A percentile compares a stretch with the other conserved stretches of the same genome.
Conservation (phyloP, 352 stramenopile species). For the Poterioochromonas sp. region DNA sequence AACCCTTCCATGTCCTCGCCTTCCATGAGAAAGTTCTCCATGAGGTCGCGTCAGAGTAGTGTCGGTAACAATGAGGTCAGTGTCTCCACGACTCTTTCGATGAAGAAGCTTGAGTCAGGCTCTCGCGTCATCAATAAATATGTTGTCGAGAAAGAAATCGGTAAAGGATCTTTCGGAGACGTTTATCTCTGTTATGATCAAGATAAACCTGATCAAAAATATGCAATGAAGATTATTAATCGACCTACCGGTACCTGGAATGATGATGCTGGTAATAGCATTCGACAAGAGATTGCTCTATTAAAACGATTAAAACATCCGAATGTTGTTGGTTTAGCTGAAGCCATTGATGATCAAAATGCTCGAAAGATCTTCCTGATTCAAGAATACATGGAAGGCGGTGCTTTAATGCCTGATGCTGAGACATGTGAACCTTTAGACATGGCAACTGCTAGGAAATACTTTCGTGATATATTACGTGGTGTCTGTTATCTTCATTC, state of each 20-base stretch:
- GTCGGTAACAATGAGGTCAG: neutral
- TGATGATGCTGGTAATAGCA: neutral
- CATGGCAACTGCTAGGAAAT: neutral
- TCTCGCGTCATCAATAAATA: conserved; percentile 20
- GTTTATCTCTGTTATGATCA: conserved; percentile 15
- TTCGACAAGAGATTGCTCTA: conserved; percentile 72
- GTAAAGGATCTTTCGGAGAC: conserved; percentile 16
- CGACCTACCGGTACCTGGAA: neutral
- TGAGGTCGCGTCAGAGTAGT: neutral
- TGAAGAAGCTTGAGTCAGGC: neutral
- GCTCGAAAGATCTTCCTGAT: conserved; percentile 76
- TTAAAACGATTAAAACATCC: conserved; percentile 88
- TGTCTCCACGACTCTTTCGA: neutral
- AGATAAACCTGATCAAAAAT: neutral
- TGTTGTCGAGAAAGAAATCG: neutral
- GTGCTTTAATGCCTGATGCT: neutral
- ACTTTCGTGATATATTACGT: conserved; percentile 28
- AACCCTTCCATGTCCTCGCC: neutral
- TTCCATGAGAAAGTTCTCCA: neutral
- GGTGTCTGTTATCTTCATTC: conserved; percentile 28
- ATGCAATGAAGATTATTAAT: conserved; percentile 28
- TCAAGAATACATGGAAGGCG: conserved; percentile 43
- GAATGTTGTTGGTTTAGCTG: conserved; percentile 81
- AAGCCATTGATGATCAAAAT: conserved; percentile 83
- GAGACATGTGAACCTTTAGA: neutral